Evolutionary conservation across 371 early-diverging fungal genomes (phyloP), one percentile per base, ranked within the genome.

Genomic region (Phascolomyces articulosus): DNA sequence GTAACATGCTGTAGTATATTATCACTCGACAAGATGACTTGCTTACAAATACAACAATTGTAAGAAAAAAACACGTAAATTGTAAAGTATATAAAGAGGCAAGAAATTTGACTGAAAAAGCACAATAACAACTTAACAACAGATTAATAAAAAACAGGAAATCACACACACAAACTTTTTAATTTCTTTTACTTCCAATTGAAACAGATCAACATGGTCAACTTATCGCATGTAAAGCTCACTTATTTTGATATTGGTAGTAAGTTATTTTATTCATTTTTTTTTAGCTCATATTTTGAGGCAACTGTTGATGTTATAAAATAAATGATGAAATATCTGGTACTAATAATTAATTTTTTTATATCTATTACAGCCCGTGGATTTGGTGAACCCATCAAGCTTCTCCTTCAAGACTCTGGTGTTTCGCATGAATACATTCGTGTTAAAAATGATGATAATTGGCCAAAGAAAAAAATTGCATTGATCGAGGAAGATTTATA

Each of bases 381-480:
- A 18, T 66, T 69, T 55, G 77, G 73, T 58, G 77, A 73, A 27
- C 16, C 47, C 15, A 13, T 73, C 11, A 68, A 69, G 15, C 54
- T 73, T 15, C 40, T 76, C 18, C 64, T 76, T 20, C 59, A 71
- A 51, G 77, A 76, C 31, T 66, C 73, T 21, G 71, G 69, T 15
- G 53, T 67, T 28, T 44, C 65, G 0, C 64, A 71, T 23, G 69
- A 73, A 23, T 76, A 73, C 47, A 41, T 63, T 4, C 59, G 67
- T 29, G 21, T 51, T 7, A 49, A 34, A 13, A 16, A n/a, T 21
- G 66, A 64, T 26, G 56, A 68, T n/a, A 18, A 16, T n/a, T 73
- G 71, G 65, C 2, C 28, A 21, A 61, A 29, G 6, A 21, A 53
- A 8, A 76, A 73, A 60, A 34, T 44, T 34, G 40, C 68, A 2